These are phyloP conservation scores for Gaeumannomyces sp. DNA, from an alignment of 2,329 filamentous ascomycete species.

Conservation along the genomic window DNA sequence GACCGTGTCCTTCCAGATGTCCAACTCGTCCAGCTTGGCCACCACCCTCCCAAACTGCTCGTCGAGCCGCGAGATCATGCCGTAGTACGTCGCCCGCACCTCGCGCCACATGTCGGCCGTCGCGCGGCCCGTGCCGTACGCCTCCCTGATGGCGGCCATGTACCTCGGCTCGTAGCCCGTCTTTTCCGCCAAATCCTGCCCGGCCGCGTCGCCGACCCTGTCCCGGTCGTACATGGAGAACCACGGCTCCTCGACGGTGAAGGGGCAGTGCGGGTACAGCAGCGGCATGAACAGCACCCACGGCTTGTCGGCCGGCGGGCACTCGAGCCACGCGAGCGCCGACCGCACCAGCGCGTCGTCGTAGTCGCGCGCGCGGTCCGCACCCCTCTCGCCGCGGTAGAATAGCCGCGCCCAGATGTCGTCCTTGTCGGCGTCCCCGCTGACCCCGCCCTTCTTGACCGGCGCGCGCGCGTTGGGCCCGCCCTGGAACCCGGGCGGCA, in stretches of 20 bases:
- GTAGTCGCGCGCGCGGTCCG: constrained; percentile 33
- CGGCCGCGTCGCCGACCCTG: constrained; percentile 16
- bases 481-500: constrained; percentile 23
- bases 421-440: constrained; percentile 17
- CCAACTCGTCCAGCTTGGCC: constrained; percentile 25
- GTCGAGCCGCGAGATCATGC: constrained; percentile 39
- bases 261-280: constrained; percentile 39
- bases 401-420: constrained; percentile 29
- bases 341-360: constrained; percentile 36
- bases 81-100: constrained; percentile 38
- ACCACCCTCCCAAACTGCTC: constrained; percentile 38
- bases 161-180: constrained; percentile 38
- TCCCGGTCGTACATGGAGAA: constrained; percentile 38
- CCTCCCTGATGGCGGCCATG: constrained; percentile 31
- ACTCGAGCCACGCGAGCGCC: constrained; percentile 36
- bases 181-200: constrained; percentile 10
- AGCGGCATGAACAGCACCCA: constrained; percentile 38
- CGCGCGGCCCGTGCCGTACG: constrained; percentile 32
- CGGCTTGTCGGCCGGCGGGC: constrained; percentile 32
- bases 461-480: no score
- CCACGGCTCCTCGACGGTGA: constrained; percentile 41
- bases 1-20: constrained; percentile 31
- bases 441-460: constrained; percentile 8
- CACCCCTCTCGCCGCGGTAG: constrained; percentile 34
- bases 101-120: constrained; percentile 37